A percentile compares a stretch with the other conserved stretches of the same genome.
Conservation (phyloP, 768 basidiomycete genomes). For the Tulasnella sp. region DNA sequence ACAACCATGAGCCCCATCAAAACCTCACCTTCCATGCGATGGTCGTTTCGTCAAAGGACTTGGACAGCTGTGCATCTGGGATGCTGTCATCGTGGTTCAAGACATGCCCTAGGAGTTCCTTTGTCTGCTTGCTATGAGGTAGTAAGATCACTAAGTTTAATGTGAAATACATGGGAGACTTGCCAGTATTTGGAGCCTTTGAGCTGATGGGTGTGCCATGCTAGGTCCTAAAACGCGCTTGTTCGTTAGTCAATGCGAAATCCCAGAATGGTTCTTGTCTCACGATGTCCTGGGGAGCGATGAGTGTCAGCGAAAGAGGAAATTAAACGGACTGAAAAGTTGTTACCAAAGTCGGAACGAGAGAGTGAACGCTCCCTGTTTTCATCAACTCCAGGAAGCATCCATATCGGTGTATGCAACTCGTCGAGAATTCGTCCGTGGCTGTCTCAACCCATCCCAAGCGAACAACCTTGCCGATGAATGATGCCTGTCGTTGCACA, state of each 20-base stretch:
- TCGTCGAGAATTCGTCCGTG: background rate
- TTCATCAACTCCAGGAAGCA: slow-evolving; percentile 22
- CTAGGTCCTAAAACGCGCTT: slow-evolving; percentile 14
- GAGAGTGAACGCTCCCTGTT: slow-evolving; percentile 8
- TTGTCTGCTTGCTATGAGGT: background rate
- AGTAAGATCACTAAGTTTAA: background rate
- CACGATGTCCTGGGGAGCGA: background rate
- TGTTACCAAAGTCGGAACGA: slow-evolving; percentile 22
- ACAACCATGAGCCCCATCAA: background rate
- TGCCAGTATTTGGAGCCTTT: slow-evolving; percentile 10
- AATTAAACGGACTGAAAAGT: background rate
- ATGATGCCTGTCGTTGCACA: slow-evolving; percentile 22
- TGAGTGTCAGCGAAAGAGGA: background rate
- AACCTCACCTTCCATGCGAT: background rate
- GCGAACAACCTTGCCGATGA: slow-evolving; percentile 20
- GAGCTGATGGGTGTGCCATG: slow-evolving; percentile 24
- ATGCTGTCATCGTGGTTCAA: slow-evolving; percentile 15
- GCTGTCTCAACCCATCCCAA: slow-evolving; percentile 18
- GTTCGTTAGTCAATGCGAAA: background rate
- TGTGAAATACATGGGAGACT: background rate
- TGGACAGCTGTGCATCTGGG: background rate
- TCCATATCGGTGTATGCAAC: slow-evolving; percentile 21
- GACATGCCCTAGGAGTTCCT: slow-evolving; percentile 5
- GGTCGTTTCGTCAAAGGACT: background rate
- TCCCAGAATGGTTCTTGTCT: background rate